Conservation (phyloP, 139 green algal species). For the Auxenochlorella protothecoides region DNA sequence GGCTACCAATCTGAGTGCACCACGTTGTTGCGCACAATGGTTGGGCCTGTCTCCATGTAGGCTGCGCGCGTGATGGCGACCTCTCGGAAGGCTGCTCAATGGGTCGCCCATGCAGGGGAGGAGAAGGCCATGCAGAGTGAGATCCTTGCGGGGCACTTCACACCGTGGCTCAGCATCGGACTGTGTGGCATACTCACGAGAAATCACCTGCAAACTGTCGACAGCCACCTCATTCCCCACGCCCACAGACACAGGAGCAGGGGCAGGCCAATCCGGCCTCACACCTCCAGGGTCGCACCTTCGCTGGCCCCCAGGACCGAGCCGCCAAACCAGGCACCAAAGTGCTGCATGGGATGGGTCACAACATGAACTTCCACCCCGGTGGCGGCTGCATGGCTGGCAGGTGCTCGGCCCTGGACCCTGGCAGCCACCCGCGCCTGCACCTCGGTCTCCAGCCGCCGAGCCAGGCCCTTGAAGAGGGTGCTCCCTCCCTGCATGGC, state of each 20-base stretch:
- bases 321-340: no score
- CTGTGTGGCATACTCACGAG: no score
- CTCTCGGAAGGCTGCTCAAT: neutral
- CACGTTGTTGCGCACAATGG: constrained; percentile 44
- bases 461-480: constrained; percentile 65
- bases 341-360: constrained; percentile 52
- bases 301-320: neutral
- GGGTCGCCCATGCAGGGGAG: no score
- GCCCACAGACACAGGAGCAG: neutral
- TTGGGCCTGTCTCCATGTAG: constrained; percentile 61
- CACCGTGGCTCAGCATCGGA: neutral
- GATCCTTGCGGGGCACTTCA: neutral
- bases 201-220: no score
- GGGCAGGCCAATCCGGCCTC: neutral
- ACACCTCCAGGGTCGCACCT: neutral
- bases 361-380: constrained; percentile 42
- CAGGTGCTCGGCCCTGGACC: neutral
- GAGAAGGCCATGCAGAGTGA: no score
- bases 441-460: constrained; percentile 40
- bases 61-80: constrained; percentile 30
- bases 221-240: no score
- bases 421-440: constrained; percentile 39
- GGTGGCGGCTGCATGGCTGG: neutral
- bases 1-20: constrained; percentile 7
- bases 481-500: constrained; percentile 51